Percentiles rank a stretch among this genome's conserved stretches.
Evolutionary conservation across 2,329 filamentous ascomycete genomes (phyloP).

Genomic region (Calonectria naviculata): DNA sequence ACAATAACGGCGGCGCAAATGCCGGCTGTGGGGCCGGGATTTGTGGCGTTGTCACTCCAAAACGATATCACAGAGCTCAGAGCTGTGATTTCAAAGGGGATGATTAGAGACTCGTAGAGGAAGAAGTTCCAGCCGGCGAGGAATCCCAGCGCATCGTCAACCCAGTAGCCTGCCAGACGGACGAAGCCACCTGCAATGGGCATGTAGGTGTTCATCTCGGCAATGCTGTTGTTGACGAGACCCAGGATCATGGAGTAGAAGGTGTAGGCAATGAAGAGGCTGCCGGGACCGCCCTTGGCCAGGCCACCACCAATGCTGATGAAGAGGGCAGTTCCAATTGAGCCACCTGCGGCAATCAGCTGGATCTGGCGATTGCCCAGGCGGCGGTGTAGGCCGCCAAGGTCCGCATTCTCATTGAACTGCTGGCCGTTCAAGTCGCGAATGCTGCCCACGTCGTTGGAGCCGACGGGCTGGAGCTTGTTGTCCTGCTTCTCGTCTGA

Average conservation of each 20-base stretch:
- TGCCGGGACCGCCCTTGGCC: constrained; percentile 55
- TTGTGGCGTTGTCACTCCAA: constrained; percentile 56
- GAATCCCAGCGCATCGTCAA: constrained; percentile 73
- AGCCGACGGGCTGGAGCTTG: background rate
- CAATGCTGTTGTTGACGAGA: constrained; percentile 73
- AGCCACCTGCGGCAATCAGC: constrained; percentile 68
- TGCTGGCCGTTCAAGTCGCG: constrained; percentile 34
- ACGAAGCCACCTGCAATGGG: constrained; percentile 73
- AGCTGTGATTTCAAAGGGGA: constrained; percentile 57
- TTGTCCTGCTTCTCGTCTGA: background rate
- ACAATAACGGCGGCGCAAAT: constrained; percentile 68
- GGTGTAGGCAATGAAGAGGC: constrained; percentile 68
- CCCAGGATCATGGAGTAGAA: constrained; percentile 66
- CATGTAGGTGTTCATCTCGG: constrained; percentile 73
- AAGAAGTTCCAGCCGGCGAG: constrained; percentile 58
- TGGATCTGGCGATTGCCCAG: constrained; percentile 67
- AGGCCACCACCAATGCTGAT: constrained; percentile 70
- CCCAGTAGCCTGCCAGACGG: constrained; percentile 72
- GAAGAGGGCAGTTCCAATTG: constrained; percentile 69
- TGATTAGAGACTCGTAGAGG: constrained; percentile 55
- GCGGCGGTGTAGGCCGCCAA: constrained; percentile 56
- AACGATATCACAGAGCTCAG: constrained; percentile 55
- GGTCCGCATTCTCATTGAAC: constrained; percentile 32
- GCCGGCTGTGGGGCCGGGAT: constrained; percentile 74
- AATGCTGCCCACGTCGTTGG: constrained; percentile 36